Evolutionary conservation across 352 stramenopile genomes (phyloP).

Genomic region (Globisporangium cystogenes): DNA sequence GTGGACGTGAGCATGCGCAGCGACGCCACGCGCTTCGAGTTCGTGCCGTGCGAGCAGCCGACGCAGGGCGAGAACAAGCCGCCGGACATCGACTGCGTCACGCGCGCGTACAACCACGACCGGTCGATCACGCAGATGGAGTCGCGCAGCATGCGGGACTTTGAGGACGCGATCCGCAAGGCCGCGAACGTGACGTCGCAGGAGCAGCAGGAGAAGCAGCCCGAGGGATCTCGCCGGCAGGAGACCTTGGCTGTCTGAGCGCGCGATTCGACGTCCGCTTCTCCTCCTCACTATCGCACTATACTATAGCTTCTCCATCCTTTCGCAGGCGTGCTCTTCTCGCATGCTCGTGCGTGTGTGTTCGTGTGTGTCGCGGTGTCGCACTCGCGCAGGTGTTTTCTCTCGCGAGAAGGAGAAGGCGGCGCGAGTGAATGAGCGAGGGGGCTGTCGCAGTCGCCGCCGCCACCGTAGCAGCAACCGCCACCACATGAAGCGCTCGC

Average conservation of each 20-base stretch:
- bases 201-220: background rate
- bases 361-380: background rate
- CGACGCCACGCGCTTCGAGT: constrained; percentile 73
- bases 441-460: background rate
- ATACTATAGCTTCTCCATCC: background rate
- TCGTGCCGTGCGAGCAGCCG: constrained; percentile 59
- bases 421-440: background rate
- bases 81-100: constrained; percentile 71
- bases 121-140: constrained; percentile 58
- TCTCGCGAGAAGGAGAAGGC: background rate
- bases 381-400: background rate
- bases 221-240: background rate
- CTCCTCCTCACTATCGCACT: background rate
- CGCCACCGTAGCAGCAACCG: too few species aligned
- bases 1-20: constrained; percentile 85
- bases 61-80: constrained; percentile 21
- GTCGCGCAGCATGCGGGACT: constrained; percentile 74
- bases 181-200: background rate
- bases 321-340: background rate
- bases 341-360: background rate
- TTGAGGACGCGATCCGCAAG: constrained; percentile 48
- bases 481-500: background rate
- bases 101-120: constrained; percentile 70
- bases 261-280: background rate
- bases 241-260: constrained; percentile 1